Evolutionary conservation across 2,329 filamentous ascomycete species (phyloP).

Genomic region (Magnaporthales sp.): DNA sequence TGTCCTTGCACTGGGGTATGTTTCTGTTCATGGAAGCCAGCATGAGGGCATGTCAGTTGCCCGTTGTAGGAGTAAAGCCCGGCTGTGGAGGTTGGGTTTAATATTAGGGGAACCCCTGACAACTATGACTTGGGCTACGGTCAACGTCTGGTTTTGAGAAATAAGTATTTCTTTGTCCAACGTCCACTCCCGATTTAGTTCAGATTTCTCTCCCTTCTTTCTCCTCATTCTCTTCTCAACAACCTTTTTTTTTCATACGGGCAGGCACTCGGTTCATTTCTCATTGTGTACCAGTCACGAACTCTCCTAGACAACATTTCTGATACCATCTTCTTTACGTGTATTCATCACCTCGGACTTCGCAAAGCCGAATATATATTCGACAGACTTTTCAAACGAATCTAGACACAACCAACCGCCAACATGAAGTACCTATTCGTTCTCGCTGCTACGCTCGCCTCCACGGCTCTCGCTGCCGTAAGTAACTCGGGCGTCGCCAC

Average conservation of each 20-base stretch:
- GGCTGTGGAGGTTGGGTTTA: background rate
- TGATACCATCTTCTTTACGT: background rate
- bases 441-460: background rate
- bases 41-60: background rate
- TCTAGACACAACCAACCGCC: background rate
- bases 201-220: background rate
- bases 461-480: background rate
- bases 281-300: background rate
- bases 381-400: background rate
- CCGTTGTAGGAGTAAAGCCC: background rate
- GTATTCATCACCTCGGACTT: background rate
- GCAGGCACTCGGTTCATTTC: background rate
- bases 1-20: background rate
- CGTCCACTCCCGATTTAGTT: background rate
- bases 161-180: background rate
- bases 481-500: background rate
- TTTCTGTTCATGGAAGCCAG: background rate
- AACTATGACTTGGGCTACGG: background rate
- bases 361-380: too few relatives aligned
- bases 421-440: background rate
- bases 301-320: background rate
- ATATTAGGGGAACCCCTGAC: background rate
- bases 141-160: background rate
- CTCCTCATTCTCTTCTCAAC: background rate
- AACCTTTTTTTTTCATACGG: background rate